phyloP scores from a whole-genome alignment of 2,329 filamentous ascomycete genomes.

The Colletotrichum echinochloae region DNA sequence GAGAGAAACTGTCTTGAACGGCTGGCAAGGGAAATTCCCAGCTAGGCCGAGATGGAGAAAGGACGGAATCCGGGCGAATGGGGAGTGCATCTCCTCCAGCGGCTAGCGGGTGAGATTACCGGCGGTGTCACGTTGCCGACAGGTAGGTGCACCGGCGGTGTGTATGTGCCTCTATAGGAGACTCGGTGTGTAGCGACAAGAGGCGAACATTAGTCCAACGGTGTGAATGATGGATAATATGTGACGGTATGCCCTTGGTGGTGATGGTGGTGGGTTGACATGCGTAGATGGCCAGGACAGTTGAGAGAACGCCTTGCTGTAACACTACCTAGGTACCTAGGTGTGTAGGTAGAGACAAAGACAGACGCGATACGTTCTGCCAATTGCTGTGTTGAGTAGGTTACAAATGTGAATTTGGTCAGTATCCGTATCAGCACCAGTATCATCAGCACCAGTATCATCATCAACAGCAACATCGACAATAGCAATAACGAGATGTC shows the following conservation, averaged over 20 bases:
- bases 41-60: constrained; percentile 11
- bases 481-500: not conserved
- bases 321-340: no score
- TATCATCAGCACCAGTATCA: not conserved
- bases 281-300: not conserved
- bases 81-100: not conserved
- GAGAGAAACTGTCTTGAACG: constrained; percentile 4
- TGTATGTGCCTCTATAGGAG: not conserved
- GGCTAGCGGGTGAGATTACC: not conserved
- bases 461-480: not conserved
- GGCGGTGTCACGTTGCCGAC: not conserved
- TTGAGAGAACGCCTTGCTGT: not conserved
- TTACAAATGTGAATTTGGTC: not conserved
- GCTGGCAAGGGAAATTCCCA: constrained; percentile 3
- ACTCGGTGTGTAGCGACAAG: not conserved
- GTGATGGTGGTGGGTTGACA: not conserved
- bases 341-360: not conserved
- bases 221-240: not conserved
- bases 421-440: not conserved
- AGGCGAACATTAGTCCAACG: not conserved
- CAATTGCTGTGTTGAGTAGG: not conserved
- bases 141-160: not conserved
- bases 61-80: constrained; percentile 22
- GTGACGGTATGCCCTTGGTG: not conserved
- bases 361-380: not conserved